These are phyloP conservation scores for Auriscalpium vulgare DNA, from an alignment of 768 basidiomycete species.

Conservation along the genomic window DNA sequence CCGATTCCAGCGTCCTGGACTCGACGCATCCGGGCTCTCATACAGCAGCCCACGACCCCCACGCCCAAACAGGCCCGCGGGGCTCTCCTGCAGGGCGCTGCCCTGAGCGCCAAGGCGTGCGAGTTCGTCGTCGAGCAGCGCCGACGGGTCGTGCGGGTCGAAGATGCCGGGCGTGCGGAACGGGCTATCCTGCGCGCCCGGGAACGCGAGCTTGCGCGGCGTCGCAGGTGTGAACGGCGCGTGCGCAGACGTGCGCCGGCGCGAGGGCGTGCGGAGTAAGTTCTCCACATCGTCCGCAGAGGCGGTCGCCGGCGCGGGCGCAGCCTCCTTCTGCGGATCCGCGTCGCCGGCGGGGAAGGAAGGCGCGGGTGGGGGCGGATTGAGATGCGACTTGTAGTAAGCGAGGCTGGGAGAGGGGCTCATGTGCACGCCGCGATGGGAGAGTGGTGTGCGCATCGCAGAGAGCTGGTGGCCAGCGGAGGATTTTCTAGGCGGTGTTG, in stretches of 20 bases:
- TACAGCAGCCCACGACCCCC: conserved; percentile 48
- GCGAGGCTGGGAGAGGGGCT: conserved; percentile 57
- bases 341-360: conserved; percentile 23
- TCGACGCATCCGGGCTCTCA: conserved; percentile 61
- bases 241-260: conserved; percentile 23
- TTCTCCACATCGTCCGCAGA: conserved; percentile 15
- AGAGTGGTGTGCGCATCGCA: conserved; percentile 56
- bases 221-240: conserved; percentile 30
- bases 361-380: conserved; percentile 43
- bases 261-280: conserved; percentile 38
- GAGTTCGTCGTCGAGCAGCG: conserved; percentile 67
- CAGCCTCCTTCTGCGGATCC: conserved; percentile 28
- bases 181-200: conserved; percentile 29
- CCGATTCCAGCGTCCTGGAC: conserved; percentile 43
- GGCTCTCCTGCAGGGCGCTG: conserved; percentile 43
- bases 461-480: conserved; percentile 36
- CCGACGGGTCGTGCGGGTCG: conserved; percentile 66
- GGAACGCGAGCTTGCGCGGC: conserved; percentile 35
- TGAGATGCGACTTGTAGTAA: conserved; percentile 62
- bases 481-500: conserved; percentile 27
- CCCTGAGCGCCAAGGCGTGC: conserved; percentile 29
- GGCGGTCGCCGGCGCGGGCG: conserved; percentile 7
- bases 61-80: conserved; percentile 56
- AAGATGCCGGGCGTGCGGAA: conserved; percentile 42
- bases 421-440: conserved; percentile 63